Evolutionary conservation across 2,329 filamentous ascomycete species (phyloP).

Genomic region (Neurospora sp.): DNA sequence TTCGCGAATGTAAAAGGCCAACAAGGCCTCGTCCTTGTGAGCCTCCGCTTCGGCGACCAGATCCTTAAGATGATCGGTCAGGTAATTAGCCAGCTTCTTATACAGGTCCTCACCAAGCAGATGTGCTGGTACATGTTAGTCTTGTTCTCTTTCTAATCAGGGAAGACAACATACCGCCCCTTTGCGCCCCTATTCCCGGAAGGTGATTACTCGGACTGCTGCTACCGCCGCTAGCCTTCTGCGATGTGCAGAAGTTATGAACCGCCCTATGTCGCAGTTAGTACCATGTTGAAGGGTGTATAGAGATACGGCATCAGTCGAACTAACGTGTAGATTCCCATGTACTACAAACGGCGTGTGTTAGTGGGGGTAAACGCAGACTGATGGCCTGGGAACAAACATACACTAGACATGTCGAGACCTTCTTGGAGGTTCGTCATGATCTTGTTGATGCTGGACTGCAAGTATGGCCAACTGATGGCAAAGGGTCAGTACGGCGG

Average conservation of each 20-base stretch:
- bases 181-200: conserved; percentile 5
- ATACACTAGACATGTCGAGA: conserved; percentile 81
- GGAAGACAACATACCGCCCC: conserved; percentile 12
- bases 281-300: conserved; percentile 9
- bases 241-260: conserved; percentile 98
- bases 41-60: conserved; percentile 64
- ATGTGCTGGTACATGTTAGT: conserved; percentile 52
- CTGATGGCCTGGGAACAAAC: conserved; percentile 18
- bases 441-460: conserved; percentile 80
- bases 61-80: conserved; percentile 63
- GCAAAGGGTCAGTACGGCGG: conserved; percentile 4
- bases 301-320: background rate
- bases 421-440: conserved; percentile 89
- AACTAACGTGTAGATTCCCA: conserved; percentile 84
- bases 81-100: conserved; percentile 78
- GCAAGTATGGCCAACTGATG: conserved; percentile 76
- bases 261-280: conserved; percentile 56
- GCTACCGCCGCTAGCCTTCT: conserved; percentile 69
- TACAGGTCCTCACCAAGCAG: conserved; percentile 94
- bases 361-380: conserved; percentile 4
- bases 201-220: conserved; percentile 18
- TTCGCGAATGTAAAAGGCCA: conserved; percentile 90
- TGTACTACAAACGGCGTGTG: conserved; percentile 50
- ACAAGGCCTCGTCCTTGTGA: conserved; percentile 80
- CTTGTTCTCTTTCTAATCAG: background rate